These are phyloP conservation scores for Piper betle DNA, from an alignment of 164 flowering plant genomes.

Conservation along the genomic window DNA sequence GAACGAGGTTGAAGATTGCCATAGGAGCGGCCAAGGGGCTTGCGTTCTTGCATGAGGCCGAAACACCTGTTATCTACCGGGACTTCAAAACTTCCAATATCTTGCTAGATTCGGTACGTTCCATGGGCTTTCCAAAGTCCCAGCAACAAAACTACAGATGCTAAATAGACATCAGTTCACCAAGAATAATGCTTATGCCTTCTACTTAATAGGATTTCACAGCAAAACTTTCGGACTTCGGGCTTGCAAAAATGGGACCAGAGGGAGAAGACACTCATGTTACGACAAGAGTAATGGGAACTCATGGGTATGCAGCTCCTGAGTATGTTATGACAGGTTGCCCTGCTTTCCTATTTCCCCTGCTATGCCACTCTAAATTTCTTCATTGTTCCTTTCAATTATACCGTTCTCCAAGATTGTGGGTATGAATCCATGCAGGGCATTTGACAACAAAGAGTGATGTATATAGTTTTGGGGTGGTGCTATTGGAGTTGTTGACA, in stretches of 20 bases:
- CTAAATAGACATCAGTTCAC: background rate
- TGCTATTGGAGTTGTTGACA: constrained; percentile 72
- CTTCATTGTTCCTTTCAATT: too few relatives aligned
- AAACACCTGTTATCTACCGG: constrained; percentile 81
- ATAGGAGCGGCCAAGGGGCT: constrained; percentile 90
- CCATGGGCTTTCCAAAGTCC: constrained; percentile 1
- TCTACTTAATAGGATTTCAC: constrained; percentile 55
- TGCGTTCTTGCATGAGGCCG: constrained; percentile 84
- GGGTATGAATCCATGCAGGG: too few relatives aligned
- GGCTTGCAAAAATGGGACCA: constrained; percentile 96
- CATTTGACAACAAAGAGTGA: constrained; percentile 93
- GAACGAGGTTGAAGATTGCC: constrained; percentile 75
- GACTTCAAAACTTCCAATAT: constrained; percentile 97
- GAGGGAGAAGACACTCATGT: constrained; percentile 94
- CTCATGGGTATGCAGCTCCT: constrained; percentile 97
- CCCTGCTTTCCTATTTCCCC: too few relatives aligned
- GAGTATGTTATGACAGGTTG: constrained; percentile 90
- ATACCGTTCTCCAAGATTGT: too few relatives aligned
- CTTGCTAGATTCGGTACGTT: constrained; percentile 80
- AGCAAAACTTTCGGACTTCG: constrained; percentile 90
- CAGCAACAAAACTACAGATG: too few relatives aligned
- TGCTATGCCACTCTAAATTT: too few relatives aligned
- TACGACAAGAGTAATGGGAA: constrained; percentile 95
- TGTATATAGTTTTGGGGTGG: constrained; percentile 91
- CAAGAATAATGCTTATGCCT: background rate